Evolutionary conservation across 768 basidiomycete genomes (phyloP), one percentile per base, ranked within the genome.

Genomic region (Leccinum pellstonianum): DNA sequence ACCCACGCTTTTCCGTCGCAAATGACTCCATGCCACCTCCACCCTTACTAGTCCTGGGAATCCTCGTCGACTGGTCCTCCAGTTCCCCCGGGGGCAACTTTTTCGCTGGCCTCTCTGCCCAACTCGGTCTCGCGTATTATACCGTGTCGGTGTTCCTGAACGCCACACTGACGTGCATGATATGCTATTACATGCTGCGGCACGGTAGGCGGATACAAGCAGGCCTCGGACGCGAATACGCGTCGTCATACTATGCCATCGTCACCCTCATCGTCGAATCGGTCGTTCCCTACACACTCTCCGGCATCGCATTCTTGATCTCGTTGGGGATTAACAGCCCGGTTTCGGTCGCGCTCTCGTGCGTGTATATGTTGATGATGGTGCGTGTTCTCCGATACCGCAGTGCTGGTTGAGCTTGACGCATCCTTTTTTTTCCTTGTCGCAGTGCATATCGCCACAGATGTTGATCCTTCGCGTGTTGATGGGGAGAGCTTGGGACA

Each of bases 381-480:
- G 70, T 71, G 10, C 15, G 58, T 59, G 3, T 12, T 4, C 11
- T 31, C 15, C 5, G 25, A 15, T 5, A 14, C 19, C 33, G 29
- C 19, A 5, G 14, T 35, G 3, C 19, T 23, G 23, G 9, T 31
- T 52, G 29, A 51, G 1, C 19, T 8, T 2, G 33, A 21, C n/a
- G 33, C n/a, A 19, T 43, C 10, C 4, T 5, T 38, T 15, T 37
- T 37, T 35, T 6, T 9, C 7, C 3, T 8, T 9, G 3, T n/a
- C 5, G 6, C 41, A 72, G 70, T 70, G 64, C 46, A 68, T 72
- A 57, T 68, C 70, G 19, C 69, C 70, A 1, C 70, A 69, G 46
- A 54, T 69, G 48, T 48, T 71, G 52, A 67, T 73, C 33, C 61
- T 73, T 19, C 62, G 67, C 31, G 69, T 71, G 15, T 33, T 70